A percentile compares a stretch with the other conserved stretches of the same genome.
Conservation (phyloP, 1,284 basidiomycete species). For the Microbotryum scabiosae region DNA sequence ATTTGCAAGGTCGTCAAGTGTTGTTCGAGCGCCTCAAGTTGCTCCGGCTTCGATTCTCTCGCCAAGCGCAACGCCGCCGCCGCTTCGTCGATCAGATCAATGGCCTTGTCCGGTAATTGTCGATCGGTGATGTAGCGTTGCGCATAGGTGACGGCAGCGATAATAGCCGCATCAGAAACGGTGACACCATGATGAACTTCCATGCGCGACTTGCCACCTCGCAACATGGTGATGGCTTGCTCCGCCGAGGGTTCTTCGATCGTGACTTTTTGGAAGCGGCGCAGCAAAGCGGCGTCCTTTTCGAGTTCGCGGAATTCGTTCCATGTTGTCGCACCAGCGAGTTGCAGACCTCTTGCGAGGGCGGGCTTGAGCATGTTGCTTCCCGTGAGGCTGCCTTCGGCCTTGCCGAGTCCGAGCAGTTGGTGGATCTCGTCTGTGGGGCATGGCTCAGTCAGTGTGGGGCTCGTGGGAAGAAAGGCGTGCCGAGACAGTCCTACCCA, state of each 20-base stretch:
- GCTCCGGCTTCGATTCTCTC: constrained; percentile 77
- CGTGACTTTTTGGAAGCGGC: constrained; percentile 72
- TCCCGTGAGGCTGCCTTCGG: constrained; percentile 83
- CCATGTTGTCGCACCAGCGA: constrained; percentile 23
- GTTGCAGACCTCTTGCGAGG: constrained; percentile 58
- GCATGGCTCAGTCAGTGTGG: constrained; percentile 44
- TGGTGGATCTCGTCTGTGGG: constrained; percentile 77
- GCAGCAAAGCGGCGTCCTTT: constrained; percentile 82
- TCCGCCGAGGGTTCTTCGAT: constrained; percentile 82
- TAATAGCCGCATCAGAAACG: constrained; percentile 76
- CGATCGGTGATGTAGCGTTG: constrained; percentile 57
- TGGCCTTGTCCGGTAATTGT: constrained; percentile 53
- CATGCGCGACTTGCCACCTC: constrained; percentile 73
- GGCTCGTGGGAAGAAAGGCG: too few species aligned
- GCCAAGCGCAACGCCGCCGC: constrained; percentile 78
- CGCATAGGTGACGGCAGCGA: constrained; percentile 52
- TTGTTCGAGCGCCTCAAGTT: constrained; percentile 71
- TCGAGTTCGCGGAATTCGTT: constrained; percentile 89
- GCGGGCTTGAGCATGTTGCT: constrained; percentile 87
- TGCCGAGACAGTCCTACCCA: background rate
- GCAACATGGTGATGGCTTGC: constrained; percentile 63
- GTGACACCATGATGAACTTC: constrained; percentile 82
- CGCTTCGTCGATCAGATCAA: constrained; percentile 79
- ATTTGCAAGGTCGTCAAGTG: constrained; percentile 81
- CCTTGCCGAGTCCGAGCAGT: constrained; percentile 77